Base-by-base conservation (phyloP, 345 rosid species). In the Aurinia saxatilis region DNA sequence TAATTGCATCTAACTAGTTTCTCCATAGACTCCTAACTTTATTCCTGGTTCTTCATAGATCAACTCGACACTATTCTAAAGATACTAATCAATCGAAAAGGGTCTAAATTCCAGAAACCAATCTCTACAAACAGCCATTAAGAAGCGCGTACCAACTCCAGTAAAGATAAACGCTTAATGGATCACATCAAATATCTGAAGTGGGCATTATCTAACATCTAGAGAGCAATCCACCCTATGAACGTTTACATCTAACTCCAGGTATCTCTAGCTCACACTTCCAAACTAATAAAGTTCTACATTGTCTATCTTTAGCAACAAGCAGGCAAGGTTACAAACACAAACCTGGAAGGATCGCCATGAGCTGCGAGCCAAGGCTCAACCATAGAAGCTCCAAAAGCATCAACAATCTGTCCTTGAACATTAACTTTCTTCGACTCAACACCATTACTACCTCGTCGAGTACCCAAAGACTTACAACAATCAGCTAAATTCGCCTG, bases 301-400 rank as follows among this genome's bases (percentile, higher is more conserved):
- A 6, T 46, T 36, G 8, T 46, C 48, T 4, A 5, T 50, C 18
- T 27, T 37, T 3, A 31, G 30, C 10, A 57, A 37, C n/a, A 61
- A 68, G 60, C 18, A 51, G 15, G 29, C 1, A 68, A 45, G 30
- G 33, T 38, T 13, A 53, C 23, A 39, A 10, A 46, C 8, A 45
- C 74, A 63, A 57, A 82, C 95, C 86, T 82, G 15, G 84, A 78
- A 50, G 84, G 84, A 73, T 86, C 90, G 0, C 80, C 90, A 16
- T 86, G 88, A 68, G 90, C 86, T 47, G 90, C 87, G 17, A 86
- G 50, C 90, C 95, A 84, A 77, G 95, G 95, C 66, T 91, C 98
- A 54, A 81, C 83, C 86, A 77, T 81, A 3, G 91, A 81, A 66
- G 84, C 81, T 29, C 92, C 95, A 75, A 88, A 84, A 13, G 84